Evolutionary conservation across 2,329 filamentous ascomycete genomes (phyloP).

Genomic region (Aspergillus proliferans): DNA sequence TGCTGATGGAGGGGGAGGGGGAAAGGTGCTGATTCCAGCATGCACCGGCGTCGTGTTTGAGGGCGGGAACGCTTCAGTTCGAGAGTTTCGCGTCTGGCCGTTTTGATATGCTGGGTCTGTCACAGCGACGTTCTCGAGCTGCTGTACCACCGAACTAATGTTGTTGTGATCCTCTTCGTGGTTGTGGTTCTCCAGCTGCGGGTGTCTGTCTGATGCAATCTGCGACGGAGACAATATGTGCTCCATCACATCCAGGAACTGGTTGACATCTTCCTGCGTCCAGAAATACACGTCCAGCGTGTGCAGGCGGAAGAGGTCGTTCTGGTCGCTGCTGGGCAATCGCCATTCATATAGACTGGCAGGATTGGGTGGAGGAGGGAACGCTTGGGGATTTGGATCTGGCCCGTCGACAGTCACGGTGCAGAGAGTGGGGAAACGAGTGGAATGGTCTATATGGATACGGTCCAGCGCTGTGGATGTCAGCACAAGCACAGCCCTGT

Average conservation of each 20-base stretch:
- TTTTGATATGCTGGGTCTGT: conserved; percentile 46
- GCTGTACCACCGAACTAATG: conserved; percentile 57
- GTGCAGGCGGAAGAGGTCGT: conserved; percentile 50
- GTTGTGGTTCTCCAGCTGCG: conserved; percentile 30
- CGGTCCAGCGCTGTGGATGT: conserved; percentile 43
- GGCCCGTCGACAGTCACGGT: conserved; percentile 50
- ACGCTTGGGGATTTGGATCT: conserved; percentile 17
- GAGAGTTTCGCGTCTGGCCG: conserved; percentile 37
- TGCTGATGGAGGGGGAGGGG: conserved; percentile 21
- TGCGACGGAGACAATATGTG: conserved; percentile 32
- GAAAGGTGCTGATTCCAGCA: conserved; percentile 17
- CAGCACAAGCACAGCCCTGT: not conserved
- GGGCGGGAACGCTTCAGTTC: conserved; percentile 19
- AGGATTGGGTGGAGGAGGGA: conserved; percentile 19
- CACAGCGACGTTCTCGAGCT: conserved; percentile 57
- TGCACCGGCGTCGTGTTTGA: conserved; percentile 14
- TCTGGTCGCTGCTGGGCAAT: conserved; percentile 48
- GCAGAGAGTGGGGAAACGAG: conserved; percentile 55
- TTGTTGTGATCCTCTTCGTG: conserved; percentile 10
- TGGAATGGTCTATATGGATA: conserved; percentile 50
- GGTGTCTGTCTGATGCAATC: conserved; percentile 46
- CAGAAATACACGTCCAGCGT: conserved; percentile 60
- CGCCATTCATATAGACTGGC: conserved; percentile 48
- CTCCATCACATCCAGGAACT: conserved; percentile 45
- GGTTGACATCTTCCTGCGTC: conserved; percentile 52